Conservation (phyloP, 495 filamentous ascomycete species). For the Daldinia concentrica region DNA sequence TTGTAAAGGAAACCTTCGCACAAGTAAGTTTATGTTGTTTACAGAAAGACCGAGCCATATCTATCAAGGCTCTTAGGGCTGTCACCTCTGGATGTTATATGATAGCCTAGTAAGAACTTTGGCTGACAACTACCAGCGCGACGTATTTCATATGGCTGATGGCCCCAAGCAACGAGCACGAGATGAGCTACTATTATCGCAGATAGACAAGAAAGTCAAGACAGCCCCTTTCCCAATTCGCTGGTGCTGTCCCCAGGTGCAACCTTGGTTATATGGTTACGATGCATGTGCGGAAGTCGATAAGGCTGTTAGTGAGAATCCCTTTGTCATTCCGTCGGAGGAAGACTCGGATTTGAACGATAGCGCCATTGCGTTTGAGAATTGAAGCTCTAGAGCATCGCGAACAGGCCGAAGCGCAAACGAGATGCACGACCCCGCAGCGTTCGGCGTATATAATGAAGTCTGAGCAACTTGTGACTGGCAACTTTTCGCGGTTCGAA, state of each 20-base stretch:
- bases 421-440: neutral
- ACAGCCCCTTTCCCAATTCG: constrained; percentile 59
- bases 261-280: constrained; percentile 64
- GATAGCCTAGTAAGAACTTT: neutral
- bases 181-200: constrained; percentile 55
- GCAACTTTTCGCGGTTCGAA: no score
- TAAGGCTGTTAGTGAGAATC: constrained; percentile 44
- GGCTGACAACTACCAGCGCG: constrained; percentile 49
- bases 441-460: no score
- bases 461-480: no score
- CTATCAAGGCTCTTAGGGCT: neutral
- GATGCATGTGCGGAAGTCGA: constrained; percentile 62
- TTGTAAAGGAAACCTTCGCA: constrained; percentile 58
- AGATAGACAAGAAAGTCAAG: constrained; percentile 50
- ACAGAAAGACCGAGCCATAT: neutral
- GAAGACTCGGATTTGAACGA: neutral
- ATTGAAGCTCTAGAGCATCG: neutral
- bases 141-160: constrained; percentile 66
- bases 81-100: neutral
- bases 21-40: constrained; percentile 47
- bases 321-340: constrained; percentile 9
- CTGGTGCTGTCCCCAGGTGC: constrained; percentile 64
- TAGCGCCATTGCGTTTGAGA: neutral
- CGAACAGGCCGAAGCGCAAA: neutral
- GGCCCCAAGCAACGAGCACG: constrained; percentile 62